phyloP scores from a whole-genome alignment of 1,139 yeast genomes.

The Saccharomyces hybrid region DNA sequence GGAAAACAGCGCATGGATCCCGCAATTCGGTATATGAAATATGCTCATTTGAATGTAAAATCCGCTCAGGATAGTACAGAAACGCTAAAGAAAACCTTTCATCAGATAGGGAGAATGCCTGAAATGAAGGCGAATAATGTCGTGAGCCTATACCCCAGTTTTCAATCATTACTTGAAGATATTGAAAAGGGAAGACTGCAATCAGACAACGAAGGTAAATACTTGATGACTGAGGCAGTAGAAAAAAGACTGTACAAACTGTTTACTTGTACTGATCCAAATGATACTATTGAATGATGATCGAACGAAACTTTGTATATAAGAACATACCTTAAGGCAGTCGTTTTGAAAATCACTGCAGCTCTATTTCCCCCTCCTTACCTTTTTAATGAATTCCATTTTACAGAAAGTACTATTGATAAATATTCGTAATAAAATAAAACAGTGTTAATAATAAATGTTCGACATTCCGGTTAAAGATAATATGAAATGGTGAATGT shows the following conservation, averaged over 20 bases:
- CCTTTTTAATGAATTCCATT: slow-evolving; percentile 32
- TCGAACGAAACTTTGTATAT: background rate
- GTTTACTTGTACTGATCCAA: slow-evolving; percentile 45
- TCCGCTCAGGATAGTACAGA: slow-evolving; percentile 45
- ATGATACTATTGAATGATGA: slow-evolving; percentile 31
- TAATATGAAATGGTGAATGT: background rate
- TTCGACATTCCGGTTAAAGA: background rate
- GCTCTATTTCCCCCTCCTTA: slow-evolving; percentile 4
- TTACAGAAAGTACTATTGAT: slow-evolving; percentile 34
- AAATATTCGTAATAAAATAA: background rate
- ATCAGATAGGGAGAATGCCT: slow-evolving; percentile 52
- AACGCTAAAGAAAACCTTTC: slow-evolving; percentile 42
- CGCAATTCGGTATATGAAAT: slow-evolving; percentile 43
- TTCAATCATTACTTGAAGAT: slow-evolving; percentile 35
- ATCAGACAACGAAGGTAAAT: slow-evolving; percentile 32
- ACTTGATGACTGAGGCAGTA: slow-evolving; percentile 35
- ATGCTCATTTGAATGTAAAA: slow-evolving; percentile 46
- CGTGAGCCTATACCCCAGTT: slow-evolving; percentile 33
- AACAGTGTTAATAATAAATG: background rate
- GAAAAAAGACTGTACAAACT: slow-evolving; percentile 41
- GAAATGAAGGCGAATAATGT: slow-evolving; percentile 33
- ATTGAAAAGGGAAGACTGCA: slow-evolving; percentile 26
- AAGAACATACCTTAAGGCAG: slow-evolving; percentile 1
- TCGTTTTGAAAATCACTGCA: slow-evolving; percentile 3
- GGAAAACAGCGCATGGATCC: slow-evolving; percentile 49